Evolutionary conservation across 2,329 filamentous ascomycete genomes (phyloP), one percentile per base, ranked within the genome.

Genomic region (Elsinoe arachidis): DNA sequence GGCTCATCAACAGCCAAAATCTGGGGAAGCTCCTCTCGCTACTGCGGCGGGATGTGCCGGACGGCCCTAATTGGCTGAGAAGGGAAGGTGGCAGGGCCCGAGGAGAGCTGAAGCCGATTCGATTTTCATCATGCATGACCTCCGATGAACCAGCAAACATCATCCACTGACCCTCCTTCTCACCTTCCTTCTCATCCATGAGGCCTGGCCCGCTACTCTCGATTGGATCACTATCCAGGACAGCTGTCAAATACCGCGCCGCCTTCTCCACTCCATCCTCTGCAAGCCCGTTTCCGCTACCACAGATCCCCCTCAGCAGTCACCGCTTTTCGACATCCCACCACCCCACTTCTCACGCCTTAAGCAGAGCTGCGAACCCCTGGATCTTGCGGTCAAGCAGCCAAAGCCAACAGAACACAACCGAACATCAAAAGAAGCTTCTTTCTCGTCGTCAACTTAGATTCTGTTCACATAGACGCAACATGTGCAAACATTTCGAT

Each of bases 391-490:
- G 49, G 49, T 53, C 49, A 53, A 53, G 33, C 34, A 38, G 3
- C n/a, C n/a, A 15, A 7, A 53, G 19, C 14, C 30, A 53, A n/a
- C 33, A 23, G 6, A 17, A 33, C 26, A 38, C 12, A 15, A 14
- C 26, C 49, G 26, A 21, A 17, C 15, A 38, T 38, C 49, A 38
- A 53, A 53, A 53, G 49, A 10, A 53, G 34, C 49, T 39, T 35
- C 49, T 23, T 9, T 38, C 49, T 15, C 49, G 49, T 39, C 53
- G 37, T 21, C 56, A 58, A 39, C 57, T 64, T 35, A 78, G 86
- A 69, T 73, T 85, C 71, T 93, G 88, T 73, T 92, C 88, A 56
- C 87, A 86, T 73, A 81, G 85, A 74, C 80, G 86, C 75, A 79
- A 76, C 72, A 92, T 91, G 84, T 88, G 86, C 73, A 82, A 80